Evolutionary conservation across 176 grass and related monocot genomes (phyloP), one percentile per base, ranked within the genome.

Genomic region (Triticum aestivum): DNA sequence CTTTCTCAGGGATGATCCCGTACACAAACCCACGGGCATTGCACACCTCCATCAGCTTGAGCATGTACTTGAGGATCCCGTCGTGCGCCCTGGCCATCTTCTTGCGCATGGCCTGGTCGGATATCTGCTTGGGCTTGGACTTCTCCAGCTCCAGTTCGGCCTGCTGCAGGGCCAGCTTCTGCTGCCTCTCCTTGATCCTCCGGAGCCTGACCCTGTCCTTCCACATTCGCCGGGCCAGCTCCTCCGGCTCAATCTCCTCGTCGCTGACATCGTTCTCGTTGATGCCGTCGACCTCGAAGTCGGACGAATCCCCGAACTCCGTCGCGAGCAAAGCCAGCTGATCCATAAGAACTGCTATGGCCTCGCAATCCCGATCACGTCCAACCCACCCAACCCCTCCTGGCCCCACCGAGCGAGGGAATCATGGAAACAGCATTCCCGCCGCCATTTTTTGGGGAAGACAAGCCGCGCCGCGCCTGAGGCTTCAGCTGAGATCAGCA

Each of bases 21-120:
- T 99, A 99, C 6, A 99, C 92, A 17, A 99, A 99, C 29, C 94
- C 97, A 0, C 94, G 92, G 0, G 90, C 97, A 65, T 94, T 91
- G 83, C 97, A 99, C 80, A 99, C 97, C 80, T 96, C 85, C 94
- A 99, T 93, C 66, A 99, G 61, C 83, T 99, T 99, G 79, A 99
- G 83, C 97, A 99, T 99, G 84, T 99, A 96, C 86, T 96, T 99
- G 67, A 99, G 92, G 18, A 99, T 99, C 58, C 97, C 97, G 18
- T 96, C 97, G 5, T 99, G 94, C 3, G 92, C 94, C 88, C 97
- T 91, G 1, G 97, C 89, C 87, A 99, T 94, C 87, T 96, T 96
- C 88, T 99, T 99, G 87, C 97, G 88, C 72, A 93, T 74, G 39
- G 97, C 92, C 78, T 99, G 97, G 38, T 99, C 90, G 0, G 97